Evolutionary conservation across 2,329 filamentous ascomycete genomes (phyloP), one percentile per base, ranked within the genome.

Genomic region (Fusarium sp.): DNA sequence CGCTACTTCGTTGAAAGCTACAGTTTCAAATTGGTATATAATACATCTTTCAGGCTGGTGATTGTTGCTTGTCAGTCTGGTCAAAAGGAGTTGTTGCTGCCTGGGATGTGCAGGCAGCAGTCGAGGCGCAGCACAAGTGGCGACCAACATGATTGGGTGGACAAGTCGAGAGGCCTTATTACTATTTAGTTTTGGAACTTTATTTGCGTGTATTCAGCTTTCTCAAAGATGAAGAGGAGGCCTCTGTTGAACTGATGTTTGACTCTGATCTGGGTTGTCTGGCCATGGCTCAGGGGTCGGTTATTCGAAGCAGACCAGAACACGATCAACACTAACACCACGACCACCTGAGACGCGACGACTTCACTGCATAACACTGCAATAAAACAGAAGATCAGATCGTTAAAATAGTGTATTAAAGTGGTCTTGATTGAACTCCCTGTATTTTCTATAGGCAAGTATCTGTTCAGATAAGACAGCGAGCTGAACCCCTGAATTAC

Each of bases 391-490:
- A 29, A 4, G 10, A n/a, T 48, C 1, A 23, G 23, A 31, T 18
- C 1, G 21, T 31, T 10, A 1, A 19, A 33, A 49, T 49, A 1
- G 29, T 19, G 4, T 16, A 21, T 39, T 9, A 0, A 25, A 10
- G 11, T 16, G 10, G n/a, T 8, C 16, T 12, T n/a, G 3, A 25
- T 1, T 37, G 0, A 19, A n/a, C 4, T 6, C 12, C 1, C 0
- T 8, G 23, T 9, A 8, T 6, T 3, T 4, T 38, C 4, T 8
- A n/a, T 38, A 6, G 14, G 1, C 11, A 14, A 25, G 29, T 37
- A 8, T 35, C 14, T 31, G 4, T 7, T 10, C 6, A 38, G 18
- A 33, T 4, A 2, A 18, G 44, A 39, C 2, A 19, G 18, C 8
- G 4, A 38, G 21, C 12, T 19, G 12, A n/a, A 5, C 16, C 27